Conservation (phyloP, 139 green algal species). For the Coelastrella sp. region DNA sequence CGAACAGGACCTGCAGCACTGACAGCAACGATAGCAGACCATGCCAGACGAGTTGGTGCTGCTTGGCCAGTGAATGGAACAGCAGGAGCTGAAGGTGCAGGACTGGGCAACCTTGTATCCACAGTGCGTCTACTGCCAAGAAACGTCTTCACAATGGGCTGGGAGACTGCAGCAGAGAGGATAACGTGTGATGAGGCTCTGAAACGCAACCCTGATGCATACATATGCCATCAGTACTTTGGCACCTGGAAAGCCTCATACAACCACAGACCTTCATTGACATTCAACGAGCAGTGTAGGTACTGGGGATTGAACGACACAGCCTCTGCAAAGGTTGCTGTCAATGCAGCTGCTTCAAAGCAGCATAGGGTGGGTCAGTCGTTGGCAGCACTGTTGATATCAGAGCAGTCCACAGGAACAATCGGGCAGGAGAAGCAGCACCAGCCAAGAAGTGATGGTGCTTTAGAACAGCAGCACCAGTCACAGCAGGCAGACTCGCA, state of each 20-base stretch:
- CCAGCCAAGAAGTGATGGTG: too few relatives aligned
- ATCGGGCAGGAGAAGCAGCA: too few relatives aligned
- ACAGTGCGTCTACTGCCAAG: conserved; percentile 14
- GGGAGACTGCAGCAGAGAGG: conserved; percentile 33
- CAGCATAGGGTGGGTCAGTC: too few relatives aligned
- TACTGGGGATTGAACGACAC: neutral
- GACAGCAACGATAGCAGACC: conserved; percentile 18
- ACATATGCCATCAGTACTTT: conserved; percentile 48
- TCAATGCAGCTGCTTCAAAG: too few relatives aligned
- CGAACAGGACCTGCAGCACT: conserved; percentile 29
- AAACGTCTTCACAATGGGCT: conserved; percentile 31
- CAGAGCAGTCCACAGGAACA: too few relatives aligned
- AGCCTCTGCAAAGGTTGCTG: neutral
- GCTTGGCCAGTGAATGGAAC: conserved; percentile 26
- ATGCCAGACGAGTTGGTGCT: neutral
- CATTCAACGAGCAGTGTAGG: neutral
- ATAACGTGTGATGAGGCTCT: conserved; percentile 30
- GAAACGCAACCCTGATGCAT: conserved; percentile 2
- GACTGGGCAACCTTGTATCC: neutral
- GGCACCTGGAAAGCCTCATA: conserved; percentile 40
- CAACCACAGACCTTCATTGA: conserved; percentile 22
- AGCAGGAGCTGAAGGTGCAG: neutral
- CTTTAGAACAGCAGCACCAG: too few relatives aligned
- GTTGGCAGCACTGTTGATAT: too few relatives aligned
- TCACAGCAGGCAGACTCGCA: too few relatives aligned